Conservation (phyloP, 2,329 filamentous ascomycete species). For the Tolypocladium amazonense region DNA sequence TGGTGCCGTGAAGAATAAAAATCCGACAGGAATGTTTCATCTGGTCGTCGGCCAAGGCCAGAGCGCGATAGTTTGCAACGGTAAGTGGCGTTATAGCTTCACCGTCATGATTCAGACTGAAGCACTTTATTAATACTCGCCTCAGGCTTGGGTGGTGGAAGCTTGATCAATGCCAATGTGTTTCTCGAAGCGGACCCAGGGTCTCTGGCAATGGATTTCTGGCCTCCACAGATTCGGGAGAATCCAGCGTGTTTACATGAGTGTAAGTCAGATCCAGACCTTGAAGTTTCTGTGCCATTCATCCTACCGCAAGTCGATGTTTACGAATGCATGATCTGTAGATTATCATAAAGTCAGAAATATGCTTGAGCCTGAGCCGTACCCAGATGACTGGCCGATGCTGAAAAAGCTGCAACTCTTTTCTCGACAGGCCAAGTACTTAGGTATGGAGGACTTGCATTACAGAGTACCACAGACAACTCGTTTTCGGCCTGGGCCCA, state of each 20-base stretch:
- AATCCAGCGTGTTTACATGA: slow-evolving; percentile 26
- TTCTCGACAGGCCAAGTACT: slow-evolving; percentile 41
- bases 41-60: slow-evolving; percentile 52
- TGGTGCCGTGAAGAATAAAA: slow-evolving; percentile 32
- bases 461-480: slow-evolving; percentile 50
- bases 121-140: slow-evolving; percentile 13
- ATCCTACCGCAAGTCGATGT: neutral
- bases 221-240: slow-evolving; percentile 47
- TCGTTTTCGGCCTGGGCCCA: slow-evolving; percentile 48
- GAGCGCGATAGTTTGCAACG: slow-evolving; percentile 50
- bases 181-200: slow-evolving; percentile 49
- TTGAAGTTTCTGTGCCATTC: neutral
- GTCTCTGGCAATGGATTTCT: slow-evolving; percentile 41
- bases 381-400: slow-evolving; percentile 45
- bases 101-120: neutral
- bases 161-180: slow-evolving; percentile 57
- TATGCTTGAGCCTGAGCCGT: slow-evolving; percentile 48
- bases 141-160: slow-evolving; percentile 49
- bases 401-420: slow-evolving; percentile 49
- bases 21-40: slow-evolving; percentile 53
- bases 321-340: slow-evolving; percentile 11
- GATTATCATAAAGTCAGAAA: slow-evolving; percentile 45
- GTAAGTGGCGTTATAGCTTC: slow-evolving; percentile 20
- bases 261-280: slow-evolving; percentile 28
- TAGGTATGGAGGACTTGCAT: slow-evolving; percentile 43